A percentile compares a stretch with the other conserved stretches of the same genome.
phyloP scores from a whole-genome alignment of 352 stramenopile species.

The Peronospora tabacina region DNA sequence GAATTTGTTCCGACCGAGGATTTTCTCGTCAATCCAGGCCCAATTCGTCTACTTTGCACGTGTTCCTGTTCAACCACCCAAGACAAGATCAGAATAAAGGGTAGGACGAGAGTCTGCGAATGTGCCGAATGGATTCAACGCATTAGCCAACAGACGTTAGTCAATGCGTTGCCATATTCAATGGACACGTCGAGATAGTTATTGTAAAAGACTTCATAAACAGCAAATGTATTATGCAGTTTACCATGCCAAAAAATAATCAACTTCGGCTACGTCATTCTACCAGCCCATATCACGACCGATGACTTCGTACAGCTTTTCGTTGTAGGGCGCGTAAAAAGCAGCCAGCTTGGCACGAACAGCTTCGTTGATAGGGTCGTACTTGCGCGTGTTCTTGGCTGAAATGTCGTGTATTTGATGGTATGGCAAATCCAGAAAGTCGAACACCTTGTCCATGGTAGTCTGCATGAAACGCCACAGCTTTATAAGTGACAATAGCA shows the following conservation, averaged over 20 bases:
- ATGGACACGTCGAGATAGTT: too few relatives aligned
- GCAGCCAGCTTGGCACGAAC: conserved; percentile 50
- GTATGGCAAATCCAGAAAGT: conserved; percentile 77
- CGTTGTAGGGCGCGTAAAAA: conserved; percentile 83
- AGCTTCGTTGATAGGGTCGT: conserved; percentile 54
- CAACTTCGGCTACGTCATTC: background rate
- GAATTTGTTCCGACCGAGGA: background rate
- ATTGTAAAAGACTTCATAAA: too few relatives aligned
- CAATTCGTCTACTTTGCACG: too few relatives aligned
- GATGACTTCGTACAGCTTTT: conserved; percentile 60
- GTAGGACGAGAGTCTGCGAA: too few relatives aligned
- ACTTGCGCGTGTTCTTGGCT: conserved; percentile 86
- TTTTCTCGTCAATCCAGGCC: too few relatives aligned
- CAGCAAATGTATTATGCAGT: too few relatives aligned
- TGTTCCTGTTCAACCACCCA: too few relatives aligned
- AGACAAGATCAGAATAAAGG: too few relatives aligned
- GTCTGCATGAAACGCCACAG: conserved; percentile 21
- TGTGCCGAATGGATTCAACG: too few relatives aligned
- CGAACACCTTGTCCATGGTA: conserved; percentile 80
- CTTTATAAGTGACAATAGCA: conserved; percentile 10
- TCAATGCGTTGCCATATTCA: too few relatives aligned
- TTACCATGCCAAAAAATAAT: background rate
- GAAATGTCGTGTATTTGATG: conserved; percentile 72
- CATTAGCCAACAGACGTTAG: too few relatives aligned
- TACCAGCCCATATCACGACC: conserved; percentile 57